Conservation (phyloP, 1,284 basidiomycete genomes). For the Microbotryomycetes sp. region DNA sequence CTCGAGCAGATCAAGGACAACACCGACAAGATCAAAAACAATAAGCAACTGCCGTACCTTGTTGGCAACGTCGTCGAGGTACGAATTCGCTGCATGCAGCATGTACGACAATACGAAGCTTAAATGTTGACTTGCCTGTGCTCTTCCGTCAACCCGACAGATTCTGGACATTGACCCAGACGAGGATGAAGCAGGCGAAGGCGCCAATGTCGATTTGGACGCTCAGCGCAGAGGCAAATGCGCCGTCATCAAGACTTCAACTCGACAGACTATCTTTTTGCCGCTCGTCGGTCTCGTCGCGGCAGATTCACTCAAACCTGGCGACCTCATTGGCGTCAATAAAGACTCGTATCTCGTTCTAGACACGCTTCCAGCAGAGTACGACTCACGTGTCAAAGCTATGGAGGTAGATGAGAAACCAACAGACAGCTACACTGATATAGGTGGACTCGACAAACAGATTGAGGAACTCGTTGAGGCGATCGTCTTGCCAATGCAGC, state of each 20-base stretch:
- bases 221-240: constrained; percentile 94
- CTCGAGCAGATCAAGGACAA: constrained; percentile 98
- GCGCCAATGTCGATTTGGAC: constrained; percentile 83
- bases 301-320: constrained; percentile 76
- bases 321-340: constrained; percentile 96
- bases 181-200: constrained; percentile 74
- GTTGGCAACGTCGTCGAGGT: constrained; percentile 97
- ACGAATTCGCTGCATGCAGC: not conserved
- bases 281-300: constrained; percentile 96
- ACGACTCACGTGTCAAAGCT: constrained; percentile 70
- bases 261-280: constrained; percentile 90
- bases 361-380: constrained; percentile 74
- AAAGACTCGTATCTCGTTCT: constrained; percentile 99
- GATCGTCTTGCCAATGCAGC: constrained; percentile 73
- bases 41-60: constrained; percentile 96
- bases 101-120: too few relatives aligned
- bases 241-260: constrained; percentile 97
- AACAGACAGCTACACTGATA: constrained; percentile 71
- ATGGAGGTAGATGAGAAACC: constrained; percentile 90
- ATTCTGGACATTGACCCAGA: constrained; percentile 87
- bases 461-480: constrained; percentile 74
- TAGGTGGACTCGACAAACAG: constrained; percentile 73
- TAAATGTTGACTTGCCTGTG: too few relatives aligned
- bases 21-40: constrained; percentile 98
- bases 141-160: too few relatives aligned